Evolutionary conservation across 2,329 filamentous ascomycete species (phyloP).

Genomic region (Arthrobotrys sphaeroides): DNA sequence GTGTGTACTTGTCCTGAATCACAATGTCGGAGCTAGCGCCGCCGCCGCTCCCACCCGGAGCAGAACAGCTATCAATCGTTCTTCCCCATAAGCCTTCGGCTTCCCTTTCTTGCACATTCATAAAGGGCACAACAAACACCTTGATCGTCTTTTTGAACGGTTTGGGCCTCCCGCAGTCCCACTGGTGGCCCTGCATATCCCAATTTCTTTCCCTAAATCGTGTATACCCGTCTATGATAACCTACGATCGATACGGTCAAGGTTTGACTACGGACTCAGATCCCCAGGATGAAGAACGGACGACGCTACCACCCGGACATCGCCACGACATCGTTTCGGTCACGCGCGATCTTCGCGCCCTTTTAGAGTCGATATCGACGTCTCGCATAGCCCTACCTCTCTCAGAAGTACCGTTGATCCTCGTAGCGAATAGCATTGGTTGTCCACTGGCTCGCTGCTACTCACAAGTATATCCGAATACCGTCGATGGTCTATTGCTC

Average conservation of each 20-base stretch:
- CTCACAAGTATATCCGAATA: conserved; percentile 63
- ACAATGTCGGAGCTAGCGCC: conserved; percentile 12
- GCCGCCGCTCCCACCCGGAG: conserved; percentile 18
- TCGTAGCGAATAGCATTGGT: conserved; percentile 67
- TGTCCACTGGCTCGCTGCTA: conserved; percentile 67
- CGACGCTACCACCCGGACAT: conserved; percentile 59
- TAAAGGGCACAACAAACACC: not conserved
- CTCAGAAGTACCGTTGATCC: conserved; percentile 59
- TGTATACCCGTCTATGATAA: conserved; percentile 61
- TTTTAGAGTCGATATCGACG: conserved; percentile 62
- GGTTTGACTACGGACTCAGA: conserved; percentile 66
- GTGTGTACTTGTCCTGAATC: not conserved
- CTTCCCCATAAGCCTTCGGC: conserved; percentile 48
- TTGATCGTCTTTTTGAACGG: conserved; percentile 46
- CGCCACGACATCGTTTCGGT: conserved; percentile 65
- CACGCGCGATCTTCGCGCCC: conserved; percentile 63
- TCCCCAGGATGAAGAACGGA: conserved; percentile 59
- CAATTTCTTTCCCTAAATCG: not conserved
- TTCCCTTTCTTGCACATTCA: conserved; percentile 32
- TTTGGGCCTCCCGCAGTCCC: conserved; percentile 46
- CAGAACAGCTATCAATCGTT: not conserved
- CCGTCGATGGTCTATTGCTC: conserved; percentile 65
- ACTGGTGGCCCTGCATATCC: conserved; percentile 41
- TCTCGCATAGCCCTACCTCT: not conserved
- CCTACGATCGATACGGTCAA: conserved; percentile 70